A percentile compares a stretch with the other conserved stretches of the same genome.
phyloP scores from a whole-genome alignment of 2,329 filamentous ascomycete genomes.

The Fusarium fujikuroi region DNA sequence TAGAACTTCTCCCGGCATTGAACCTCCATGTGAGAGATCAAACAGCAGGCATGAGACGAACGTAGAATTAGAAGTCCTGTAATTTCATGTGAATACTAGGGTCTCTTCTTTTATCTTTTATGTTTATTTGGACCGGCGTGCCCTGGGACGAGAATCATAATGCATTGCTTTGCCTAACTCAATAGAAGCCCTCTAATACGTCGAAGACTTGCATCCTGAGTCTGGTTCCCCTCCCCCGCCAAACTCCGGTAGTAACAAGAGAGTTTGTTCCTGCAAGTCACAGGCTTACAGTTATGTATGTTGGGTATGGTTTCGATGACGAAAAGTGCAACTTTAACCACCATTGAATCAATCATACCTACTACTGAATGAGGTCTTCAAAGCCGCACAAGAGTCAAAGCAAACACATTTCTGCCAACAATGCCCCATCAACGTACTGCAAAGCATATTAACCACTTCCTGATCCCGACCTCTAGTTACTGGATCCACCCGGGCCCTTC shows the following conservation, averaged over 20 bases:
- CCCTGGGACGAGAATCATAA: not conserved
- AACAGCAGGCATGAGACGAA: not conserved
- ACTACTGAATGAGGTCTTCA: not conserved
- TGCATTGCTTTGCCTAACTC: not conserved
- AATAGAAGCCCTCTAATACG: not conserved
- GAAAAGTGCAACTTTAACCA: not conserved
- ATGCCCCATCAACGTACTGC: not conserved
- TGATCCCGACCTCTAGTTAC: constrained; percentile 15
- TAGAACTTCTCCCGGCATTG: not conserved
- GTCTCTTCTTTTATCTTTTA: too few relatives aligned
- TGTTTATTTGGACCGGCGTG: not conserved
- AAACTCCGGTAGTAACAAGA: not conserved
- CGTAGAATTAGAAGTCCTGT: not conserved
- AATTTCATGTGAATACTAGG: not conserved
- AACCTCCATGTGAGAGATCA: not conserved
- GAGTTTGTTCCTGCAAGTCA: not conserved
- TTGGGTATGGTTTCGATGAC: not conserved
- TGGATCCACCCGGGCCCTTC: constrained; percentile 34
- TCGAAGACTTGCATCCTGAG: not conserved
- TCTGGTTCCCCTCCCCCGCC: too few relatives aligned
- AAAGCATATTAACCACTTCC: not conserved
- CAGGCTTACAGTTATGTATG: not conserved
- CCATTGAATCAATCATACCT: not conserved
- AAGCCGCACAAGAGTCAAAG: not conserved
- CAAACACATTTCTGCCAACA: not conserved